Base-by-base conservation (phyloP, 805 yeast species). In the Pichia eremophila region DNA sequence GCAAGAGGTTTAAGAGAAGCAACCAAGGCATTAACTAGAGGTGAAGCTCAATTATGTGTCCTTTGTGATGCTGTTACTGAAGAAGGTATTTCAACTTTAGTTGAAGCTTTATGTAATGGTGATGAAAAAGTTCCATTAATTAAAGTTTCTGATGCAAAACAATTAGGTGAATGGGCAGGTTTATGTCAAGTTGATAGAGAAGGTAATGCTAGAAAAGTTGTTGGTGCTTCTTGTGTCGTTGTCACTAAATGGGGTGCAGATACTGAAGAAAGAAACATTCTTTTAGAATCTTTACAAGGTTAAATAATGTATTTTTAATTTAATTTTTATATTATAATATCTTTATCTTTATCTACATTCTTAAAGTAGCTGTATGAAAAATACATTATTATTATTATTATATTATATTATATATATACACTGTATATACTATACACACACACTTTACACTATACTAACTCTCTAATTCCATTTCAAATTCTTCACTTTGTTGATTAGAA, bases 151-250 rank as follows among this genome's bases (percentile, higher is more conserved):
- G 99, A 93, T 72, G 96, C 98, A 71, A 93, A 93, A 85, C 86
- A 88, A 80, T 83, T 93, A 72, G 99, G 99, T 83, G 98, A 93
- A 82, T 93, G 99, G 99, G 98, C 98, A 69, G 99, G 99, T 85
- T 81, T 93, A 65, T 93, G 96, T 81, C 88, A 89, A 78, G 83
- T 91, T 68, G 98, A 93, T 95, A 88, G 96, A 79, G 98, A 93
- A 68, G 99, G 99, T 79, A 89, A 91, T 81, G 96, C 98, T 78
- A 89, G 97, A 83, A 93, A 93, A 88, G 98, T 93, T 67, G 99
- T 93, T 73, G 99, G 99, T 78, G 95, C 96, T 76, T 90, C 98
- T 66, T 91, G 95, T 77, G 97, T 91, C 71, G 99, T 93, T 67
- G 87, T 93, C 82, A 90, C 86, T 83, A 84, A 89, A 95, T 93